Evolutionary conservation across 257 asterid species (phyloP), one percentile per base, ranked within the genome.

Genomic region (Solanum verrucosum): DNA sequence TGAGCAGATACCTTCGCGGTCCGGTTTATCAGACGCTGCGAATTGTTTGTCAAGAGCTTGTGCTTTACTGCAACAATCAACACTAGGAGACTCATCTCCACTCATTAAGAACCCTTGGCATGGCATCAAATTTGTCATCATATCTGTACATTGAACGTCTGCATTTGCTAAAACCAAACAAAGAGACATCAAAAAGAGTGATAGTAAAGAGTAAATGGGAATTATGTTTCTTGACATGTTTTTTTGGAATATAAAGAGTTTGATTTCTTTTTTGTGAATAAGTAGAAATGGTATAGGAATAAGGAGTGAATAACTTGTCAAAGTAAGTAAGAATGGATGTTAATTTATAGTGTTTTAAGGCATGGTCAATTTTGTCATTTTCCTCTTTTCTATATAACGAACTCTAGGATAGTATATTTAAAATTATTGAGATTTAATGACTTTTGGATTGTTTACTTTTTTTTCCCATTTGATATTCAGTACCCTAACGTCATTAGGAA

Each of bases 21-120:
- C 92, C 3, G 40, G 87, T 16, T 4, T 75, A 14, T 68, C 37
- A 5, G 93, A 90, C 49, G 87, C 87, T 52, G 84, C 20, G 3
- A 92, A 91, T 52, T 63, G 44, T 46, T 85, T 85, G 60, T 83
- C 91, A 21, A 91, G 86, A 23, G 86, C 52, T 90, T 88, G 92
- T 34, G 84, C 89, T 20, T 88, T 79, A 4, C 27, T 40, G 88
- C 93, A 90, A 88, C 93, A 91, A 0, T 63, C 78, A 6, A 29
- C 90, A 84, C 87, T 92, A 33, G 94, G 93, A 52, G 70, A 38
- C 7, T 15, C 2, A 2, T 38, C 90, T 23, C 94, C 92, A 73
- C 89, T 84, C 34, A 92, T 68, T 88, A 92, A 14, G 91, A 46
- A 92, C 1, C 88, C 52, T 70, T 89, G 89, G 85, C 94, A 92